Evolutionary conservation across 306 rosid genomes (phyloP), one percentile per base, ranked within the genome.

Genomic region (Malus sylvestris): DNA sequence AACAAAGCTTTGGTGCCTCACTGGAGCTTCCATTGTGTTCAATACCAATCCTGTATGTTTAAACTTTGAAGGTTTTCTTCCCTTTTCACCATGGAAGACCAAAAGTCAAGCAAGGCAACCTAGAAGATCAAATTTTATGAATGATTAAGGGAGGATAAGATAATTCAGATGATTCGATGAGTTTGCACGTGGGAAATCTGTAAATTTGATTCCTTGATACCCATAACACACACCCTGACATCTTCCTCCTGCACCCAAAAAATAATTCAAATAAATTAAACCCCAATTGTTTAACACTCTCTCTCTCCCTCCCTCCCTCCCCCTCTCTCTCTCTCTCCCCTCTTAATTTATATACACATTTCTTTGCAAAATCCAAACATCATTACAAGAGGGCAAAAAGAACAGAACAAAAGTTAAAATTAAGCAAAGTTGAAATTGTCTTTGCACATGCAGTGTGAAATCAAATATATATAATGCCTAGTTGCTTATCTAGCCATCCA

Each of bases 1-100:
- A 19, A 33, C 13, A 53, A 73, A 53, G 64, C 77, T 81, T 72
- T 9, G 71, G 71, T 27, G 70, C 84, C 79, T 79, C 61, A 80
- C 42, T 40, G 76, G 73, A 80, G 61, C 78, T 79, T 70, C 76
- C 64, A 19, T 73, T 60, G 44, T 61, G 18, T 14, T 42, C 53
- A 35, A 4, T 30, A 4, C 40, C 38, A 42, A 44, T 60, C 29
- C 10, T 29, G 0, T n/a, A 7, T 16, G 18, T 29, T 23, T 19
- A 12, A 35, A 67, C 23, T n/a, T 42, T 15, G 59, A 78, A 45
- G 70, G 20, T 16, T 16, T 16, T 71, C 70, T 27, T 60, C 81
- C 65, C 77, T 67, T 67, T 57, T 75, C 58, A 59, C 11, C 23
- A 74, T 65, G 20, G 64, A 72, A 81, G 73, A 76, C 64, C 76